Evolutionary conservation across 176 grass and related monocot genomes (phyloP).

Genomic region (Rhynchospora breviuscula): DNA sequence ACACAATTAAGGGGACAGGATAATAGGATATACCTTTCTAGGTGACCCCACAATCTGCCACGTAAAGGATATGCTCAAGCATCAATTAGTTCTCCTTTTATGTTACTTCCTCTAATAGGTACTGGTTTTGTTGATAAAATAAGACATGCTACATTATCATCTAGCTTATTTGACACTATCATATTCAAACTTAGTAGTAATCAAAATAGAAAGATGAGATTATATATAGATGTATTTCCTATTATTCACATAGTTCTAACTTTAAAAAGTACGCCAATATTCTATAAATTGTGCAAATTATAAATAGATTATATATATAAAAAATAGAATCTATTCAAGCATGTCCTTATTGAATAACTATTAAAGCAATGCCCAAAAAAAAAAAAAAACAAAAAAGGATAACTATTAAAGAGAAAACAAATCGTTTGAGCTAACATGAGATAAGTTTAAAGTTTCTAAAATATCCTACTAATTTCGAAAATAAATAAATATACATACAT

Average conservation of each 20-base stretch:
- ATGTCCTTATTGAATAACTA: neutral
- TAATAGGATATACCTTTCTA: slow-evolving; percentile 7
- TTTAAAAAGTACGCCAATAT: too few relatives aligned
- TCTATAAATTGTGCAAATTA: neutral
- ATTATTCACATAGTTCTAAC: too few relatives aligned
- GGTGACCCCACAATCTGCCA: neutral
- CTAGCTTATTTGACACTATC: too few relatives aligned
- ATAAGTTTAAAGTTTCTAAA: too few relatives aligned
- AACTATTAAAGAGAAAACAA: neutral
- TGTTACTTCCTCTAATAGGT: neutral
- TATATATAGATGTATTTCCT: too few relatives aligned
- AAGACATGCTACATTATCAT: neutral
- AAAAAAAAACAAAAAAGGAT: too few relatives aligned
- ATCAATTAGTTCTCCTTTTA: neutral
- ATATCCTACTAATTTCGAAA: too few relatives aligned
- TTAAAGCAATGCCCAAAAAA: neutral
- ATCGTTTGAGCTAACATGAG: neutral
- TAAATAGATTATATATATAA: neutral
- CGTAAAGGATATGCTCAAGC: slow-evolving; percentile 16
- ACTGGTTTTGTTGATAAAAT: neutral
- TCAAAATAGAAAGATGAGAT: too few relatives aligned
- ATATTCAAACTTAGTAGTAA: too few relatives aligned
- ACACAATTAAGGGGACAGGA: slow-evolving; percentile 11
- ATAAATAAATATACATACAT: too few relatives aligned
- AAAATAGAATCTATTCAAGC: neutral